phyloP scores from a whole-genome alignment of 2,329 filamentous ascomycete genomes.

The Penicillium sp. region DNA sequence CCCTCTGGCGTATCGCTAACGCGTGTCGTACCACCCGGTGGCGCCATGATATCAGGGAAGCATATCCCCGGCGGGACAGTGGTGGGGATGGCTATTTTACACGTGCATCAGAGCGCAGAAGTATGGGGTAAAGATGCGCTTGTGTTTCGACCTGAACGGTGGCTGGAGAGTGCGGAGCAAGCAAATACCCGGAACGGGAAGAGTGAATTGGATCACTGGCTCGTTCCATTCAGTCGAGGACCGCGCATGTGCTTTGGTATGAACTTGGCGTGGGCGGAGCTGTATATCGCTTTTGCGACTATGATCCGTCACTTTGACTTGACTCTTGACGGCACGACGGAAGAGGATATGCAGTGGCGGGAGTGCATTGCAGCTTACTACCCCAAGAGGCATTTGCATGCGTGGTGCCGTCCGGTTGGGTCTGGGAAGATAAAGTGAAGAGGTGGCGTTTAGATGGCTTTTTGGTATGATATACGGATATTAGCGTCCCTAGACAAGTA shows the following conservation, averaged over 20 bases:
- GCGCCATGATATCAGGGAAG: background rate
- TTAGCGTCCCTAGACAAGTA: background rate
- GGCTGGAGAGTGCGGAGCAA: background rate
- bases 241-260: conserved; percentile 7
- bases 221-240: background rate
- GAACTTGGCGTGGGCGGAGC: conserved; percentile 2
- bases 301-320: background rate
- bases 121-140: background rate
- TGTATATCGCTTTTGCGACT: background rate
- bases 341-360: conserved; percentile 1
- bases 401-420: background rate
- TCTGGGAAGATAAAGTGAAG: background rate
- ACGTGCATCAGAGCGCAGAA: background rate
- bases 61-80: background rate
- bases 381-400: conserved; percentile 1
- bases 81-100: background rate
- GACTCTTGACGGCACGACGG: background rate
- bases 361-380: conserved; percentile 2
- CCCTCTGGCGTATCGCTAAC: background rate
- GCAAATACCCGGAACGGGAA: background rate
- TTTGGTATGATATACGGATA: background rate
- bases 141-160: background rate
- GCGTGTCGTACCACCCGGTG: background rate
- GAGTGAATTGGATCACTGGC: conserved; percentile 1
- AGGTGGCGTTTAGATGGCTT: background rate